phyloP scores from a whole-genome alignment of 78 protist species.

The Polysphondylium violaceum region DNA sequence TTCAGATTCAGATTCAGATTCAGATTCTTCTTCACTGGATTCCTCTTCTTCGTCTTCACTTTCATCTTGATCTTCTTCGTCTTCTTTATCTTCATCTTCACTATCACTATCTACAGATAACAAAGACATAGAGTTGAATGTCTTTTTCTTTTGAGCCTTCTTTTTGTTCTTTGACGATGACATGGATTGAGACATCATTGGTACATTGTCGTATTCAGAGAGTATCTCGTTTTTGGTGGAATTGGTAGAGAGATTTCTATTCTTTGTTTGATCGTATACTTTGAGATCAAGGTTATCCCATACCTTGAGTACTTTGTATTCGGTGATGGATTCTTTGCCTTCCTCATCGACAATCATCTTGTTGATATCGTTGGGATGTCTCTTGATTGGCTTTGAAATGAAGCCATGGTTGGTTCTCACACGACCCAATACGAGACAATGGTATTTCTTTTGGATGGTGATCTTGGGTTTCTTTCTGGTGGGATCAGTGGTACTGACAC shows the following conservation, averaged over 20 bases:
- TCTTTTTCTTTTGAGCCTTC: slow-evolving; percentile 28
- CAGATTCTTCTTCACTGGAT: neutral
- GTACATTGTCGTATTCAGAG: slow-evolving; percentile 22
- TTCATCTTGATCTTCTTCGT: slow-evolving; percentile 17
- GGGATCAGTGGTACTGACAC: neutral
- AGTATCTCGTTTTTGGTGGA: neutral
- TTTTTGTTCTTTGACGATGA: slow-evolving; percentile 8
- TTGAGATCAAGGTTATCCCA: slow-evolving; percentile 33
- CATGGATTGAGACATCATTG: neutral
- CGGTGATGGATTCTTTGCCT: slow-evolving; percentile 73
- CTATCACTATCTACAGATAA: slow-evolving; percentile 14
- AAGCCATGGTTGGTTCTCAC: slow-evolving; percentile 34
- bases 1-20: neutral
- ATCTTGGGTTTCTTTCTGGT: neutral
- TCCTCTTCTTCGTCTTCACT: slow-evolving; percentile 21
- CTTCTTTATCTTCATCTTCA: neutral
- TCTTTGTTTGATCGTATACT: slow-evolving; percentile 12
- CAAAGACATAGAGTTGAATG: neutral
- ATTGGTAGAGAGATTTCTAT: neutral
- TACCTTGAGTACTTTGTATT: slow-evolving; percentile 42
- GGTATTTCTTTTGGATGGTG: slow-evolving; percentile 50
- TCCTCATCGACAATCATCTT: slow-evolving; percentile 73
- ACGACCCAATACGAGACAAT: slow-evolving; percentile 60
- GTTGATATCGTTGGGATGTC: slow-evolving; percentile 78
- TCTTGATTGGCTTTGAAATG: slow-evolving; percentile 25